Conservation (phyloP, 1,284 basidiomycete genomes). For the Stereum hirsutum region DNA sequence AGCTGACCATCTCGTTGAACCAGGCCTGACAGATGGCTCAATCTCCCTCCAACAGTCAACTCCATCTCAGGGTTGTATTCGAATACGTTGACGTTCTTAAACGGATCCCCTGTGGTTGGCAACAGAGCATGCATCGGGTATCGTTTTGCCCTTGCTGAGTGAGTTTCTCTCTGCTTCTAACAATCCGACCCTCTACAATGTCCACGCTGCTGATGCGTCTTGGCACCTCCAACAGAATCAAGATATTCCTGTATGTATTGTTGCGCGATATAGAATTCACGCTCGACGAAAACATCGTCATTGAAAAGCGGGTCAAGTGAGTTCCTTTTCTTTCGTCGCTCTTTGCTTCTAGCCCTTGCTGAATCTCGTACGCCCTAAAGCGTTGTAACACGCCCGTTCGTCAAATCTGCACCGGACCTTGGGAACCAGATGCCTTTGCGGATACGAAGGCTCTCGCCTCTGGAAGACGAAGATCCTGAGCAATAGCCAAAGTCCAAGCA, state of each 20-base stretch:
- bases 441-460: constrained; percentile 25
- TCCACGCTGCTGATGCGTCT: neutral
- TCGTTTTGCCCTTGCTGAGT: constrained; percentile 64
- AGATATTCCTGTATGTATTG: constrained; percentile 50
- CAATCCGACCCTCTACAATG: neutral
- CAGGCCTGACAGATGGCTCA: constrained; percentile 54
- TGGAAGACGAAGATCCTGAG: constrained; percentile 4
- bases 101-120: constrained; percentile 40
- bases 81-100: constrained; percentile 58
- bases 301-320: constrained; percentile 59
- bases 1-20: no score
- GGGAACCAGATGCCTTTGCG: constrained; percentile 51
- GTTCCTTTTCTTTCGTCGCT: constrained; percentile 16
- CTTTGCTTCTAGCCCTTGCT: constrained; percentile 6
- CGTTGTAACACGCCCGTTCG: constrained; percentile 45
- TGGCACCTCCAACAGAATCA: constrained; percentile 34
- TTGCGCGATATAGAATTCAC: constrained; percentile 47
- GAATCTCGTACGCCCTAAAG: constrained; percentile 18
- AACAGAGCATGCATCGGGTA: constrained; percentile 67
- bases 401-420: constrained; percentile 36
- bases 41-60: constrained; percentile 27
- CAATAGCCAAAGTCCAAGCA: neutral
- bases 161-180: constrained; percentile 20
- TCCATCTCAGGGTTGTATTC: constrained; percentile 53
- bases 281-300: constrained; percentile 39